A percentile compares a stretch with the other conserved stretches of the same genome.
Conservation (phyloP, 169 alveolate species). For the Plasmodium malariae region DNA sequence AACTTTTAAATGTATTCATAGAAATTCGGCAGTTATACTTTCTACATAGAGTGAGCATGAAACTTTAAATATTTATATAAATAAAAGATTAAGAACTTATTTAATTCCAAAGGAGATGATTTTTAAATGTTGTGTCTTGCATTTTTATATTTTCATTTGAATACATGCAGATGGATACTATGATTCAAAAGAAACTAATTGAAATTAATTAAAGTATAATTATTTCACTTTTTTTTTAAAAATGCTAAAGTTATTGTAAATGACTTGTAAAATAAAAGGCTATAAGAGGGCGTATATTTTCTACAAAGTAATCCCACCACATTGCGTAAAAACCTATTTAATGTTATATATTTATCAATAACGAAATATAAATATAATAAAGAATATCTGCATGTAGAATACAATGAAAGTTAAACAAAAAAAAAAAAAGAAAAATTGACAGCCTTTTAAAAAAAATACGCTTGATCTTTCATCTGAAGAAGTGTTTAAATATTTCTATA, state of each 20-base stretch:
- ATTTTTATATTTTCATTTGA: neutral
- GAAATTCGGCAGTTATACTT: no score
- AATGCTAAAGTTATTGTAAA: neutral
- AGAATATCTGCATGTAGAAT: neutral
- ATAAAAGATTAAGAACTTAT: no score
- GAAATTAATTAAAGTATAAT: neutral
- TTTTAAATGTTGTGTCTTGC: neutral
- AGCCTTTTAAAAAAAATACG: no score
- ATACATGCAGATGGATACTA: neutral
- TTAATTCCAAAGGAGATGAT: no score
- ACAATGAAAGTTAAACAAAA: no score
- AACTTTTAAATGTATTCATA: no score
- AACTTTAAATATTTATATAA: no score
- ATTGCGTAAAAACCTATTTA: neutral
- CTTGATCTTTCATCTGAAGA: no score
- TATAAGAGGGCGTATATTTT: neutral
- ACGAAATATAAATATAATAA: constrained; percentile 2
- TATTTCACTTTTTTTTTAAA: constrained; percentile 2
- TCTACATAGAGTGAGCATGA: no score
- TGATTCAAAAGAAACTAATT: constrained; percentile 10
- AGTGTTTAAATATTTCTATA: no score
- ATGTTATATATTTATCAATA: no score
- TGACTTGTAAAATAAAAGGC: neutral
- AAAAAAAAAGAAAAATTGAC: no score
- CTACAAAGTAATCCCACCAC: neutral